phyloP scores from a whole-genome alignment of 1,284 basidiomycete species.

The Trametes versicolor region DNA sequence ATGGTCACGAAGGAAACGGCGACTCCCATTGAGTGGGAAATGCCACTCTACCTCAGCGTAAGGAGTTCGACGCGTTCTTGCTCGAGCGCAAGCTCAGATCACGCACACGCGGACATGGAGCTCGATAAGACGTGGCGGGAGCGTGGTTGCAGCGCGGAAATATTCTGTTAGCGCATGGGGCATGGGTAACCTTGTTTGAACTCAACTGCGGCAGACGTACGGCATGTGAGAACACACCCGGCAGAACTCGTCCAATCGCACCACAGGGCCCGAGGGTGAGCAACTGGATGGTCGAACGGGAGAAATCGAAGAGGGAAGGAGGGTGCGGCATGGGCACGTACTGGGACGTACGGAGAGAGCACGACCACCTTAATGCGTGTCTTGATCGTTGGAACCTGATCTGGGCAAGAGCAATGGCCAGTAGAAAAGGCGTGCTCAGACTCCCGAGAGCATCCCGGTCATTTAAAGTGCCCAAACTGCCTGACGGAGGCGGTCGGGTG shows the following conservation, averaged over 20 bases:
- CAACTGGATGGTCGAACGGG: slow-evolving; percentile 5
- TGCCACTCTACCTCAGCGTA: slow-evolving; percentile 3
- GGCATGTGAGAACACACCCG: slow-evolving; percentile 11
- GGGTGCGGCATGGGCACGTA: slow-evolving; percentile 14
- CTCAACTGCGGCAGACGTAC: slow-evolving; percentile 7
- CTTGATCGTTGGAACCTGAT: slow-evolving; percentile 6
- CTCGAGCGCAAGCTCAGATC: background rate
- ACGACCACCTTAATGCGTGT: slow-evolving; percentile 4
- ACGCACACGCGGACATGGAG: background rate
- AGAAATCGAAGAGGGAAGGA: slow-evolving; percentile 14
- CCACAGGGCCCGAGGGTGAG: slow-evolving; percentile 13
- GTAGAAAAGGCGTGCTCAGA: background rate
- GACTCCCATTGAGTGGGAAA: slow-evolving; percentile 8
- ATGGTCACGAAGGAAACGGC: background rate
- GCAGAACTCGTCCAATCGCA: slow-evolving; percentile 18
- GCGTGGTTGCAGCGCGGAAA: slow-evolving; percentile 5
- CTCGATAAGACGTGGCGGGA: slow-evolving; percentile 7
- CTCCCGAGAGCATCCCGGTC: background rate
- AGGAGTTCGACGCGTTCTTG: background rate
- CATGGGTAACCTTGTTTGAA: background rate
- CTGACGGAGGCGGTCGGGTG: background rate
- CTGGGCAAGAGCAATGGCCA: background rate
- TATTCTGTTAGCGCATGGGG: slow-evolving; percentile 4
- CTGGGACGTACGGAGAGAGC: slow-evolving; percentile 5
- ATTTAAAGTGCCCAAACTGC: background rate